Evolutionary conservation across 345 rosid species (phyloP), one percentile per base, ranked within the genome.

Genomic region (Eutrema yunnanense): DNA sequence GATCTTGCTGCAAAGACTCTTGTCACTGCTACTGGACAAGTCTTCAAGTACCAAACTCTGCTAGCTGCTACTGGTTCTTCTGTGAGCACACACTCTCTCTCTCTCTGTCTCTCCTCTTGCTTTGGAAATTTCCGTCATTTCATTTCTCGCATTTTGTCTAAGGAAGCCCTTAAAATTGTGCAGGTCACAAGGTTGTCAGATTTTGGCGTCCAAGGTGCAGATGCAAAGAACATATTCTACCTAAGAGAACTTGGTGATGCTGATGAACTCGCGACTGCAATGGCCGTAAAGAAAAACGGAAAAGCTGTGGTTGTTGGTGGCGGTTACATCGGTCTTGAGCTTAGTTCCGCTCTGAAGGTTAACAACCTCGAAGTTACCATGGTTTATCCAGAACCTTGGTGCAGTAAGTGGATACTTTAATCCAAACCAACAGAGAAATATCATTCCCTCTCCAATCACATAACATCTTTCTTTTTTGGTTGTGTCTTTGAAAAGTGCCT

Each of bases 311-410:
- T 94, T 69, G 89, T 93, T 48, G 98, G 98, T 16, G 98, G 98
- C 41, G 98, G 98, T 64, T 90, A 93, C 84, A 93, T 93, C 16
- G 98, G 98, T 59, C 97, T 90, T 73, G 98, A 93, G 81, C 92
- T 90, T 64, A 82, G 92, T 69, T 93, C 98, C 68, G 98, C 87
- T 32, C 75, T 89, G 69, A 89, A 50, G 65, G 72, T 86, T 62
- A 90, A 93, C 77, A 73, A 89, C 67, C 19, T 88, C 9, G 87
- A 90, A 43, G 97, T 93, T 72, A 87, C 82, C 12, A 90, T 93
- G 98, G 97, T 93, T 67, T 78, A 78, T 78, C 81, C 81, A 9
- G 77, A 73, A 27, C 81, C 81, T 72, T 78, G 81, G 81, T 81
- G 78, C 63, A 74, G 81, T 78, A 78, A 78, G 81, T 78, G 9